Base-by-base conservation (phyloP, 2,329 filamentous ascomycete species). In the Alternaria dauci region DNA sequence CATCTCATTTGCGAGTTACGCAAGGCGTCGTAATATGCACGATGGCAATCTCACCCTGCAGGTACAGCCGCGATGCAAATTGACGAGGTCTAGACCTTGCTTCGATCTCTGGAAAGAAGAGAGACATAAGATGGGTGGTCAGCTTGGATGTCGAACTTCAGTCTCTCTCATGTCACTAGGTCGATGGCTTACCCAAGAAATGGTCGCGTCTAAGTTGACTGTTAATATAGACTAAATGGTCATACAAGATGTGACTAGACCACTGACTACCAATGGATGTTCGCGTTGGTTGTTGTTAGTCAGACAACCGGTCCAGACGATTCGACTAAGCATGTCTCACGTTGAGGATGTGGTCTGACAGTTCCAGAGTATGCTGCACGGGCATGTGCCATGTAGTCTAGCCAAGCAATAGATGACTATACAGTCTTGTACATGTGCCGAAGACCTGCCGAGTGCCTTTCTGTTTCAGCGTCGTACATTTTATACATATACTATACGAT, bases 41-140 rank as follows among this genome's bases (percentile, higher is more conserved):
- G 46, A 50, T 38, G 46, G 20, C 30, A 50, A 50, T 50, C 20
- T 50, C 46, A 26, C n/a, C 8, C 46, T 50, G 46, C 46, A 50
- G 46, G 46, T 50, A 38, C 46, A 36, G 32, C 32, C 46, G 30
- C 30, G 32, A 36, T 48, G 46, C n/a, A n/a, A n/a, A 30, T 14
- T 25, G 18, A 48, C 30, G 12, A 25, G 20, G 32, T 50, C 46
- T 30, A 38, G 46, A 36, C 32, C 32, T 38, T 18, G 2, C 46
- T 12, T 23, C 16, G 46, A 36, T 20, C 20, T n/a, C 32, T 34
- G 46, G 26, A 50, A 26, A 36, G 34, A 50, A 36, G 38, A 50
- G 46, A 8, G 36, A n/a, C 14, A 50, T 26, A 25, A 23, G 14
- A 16, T 36, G 20, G 46, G 30, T 25, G 30, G 20, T 25, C 34